Conservation (phyloP, 257 asterid species). For the Thymus quinquecostatus region DNA sequence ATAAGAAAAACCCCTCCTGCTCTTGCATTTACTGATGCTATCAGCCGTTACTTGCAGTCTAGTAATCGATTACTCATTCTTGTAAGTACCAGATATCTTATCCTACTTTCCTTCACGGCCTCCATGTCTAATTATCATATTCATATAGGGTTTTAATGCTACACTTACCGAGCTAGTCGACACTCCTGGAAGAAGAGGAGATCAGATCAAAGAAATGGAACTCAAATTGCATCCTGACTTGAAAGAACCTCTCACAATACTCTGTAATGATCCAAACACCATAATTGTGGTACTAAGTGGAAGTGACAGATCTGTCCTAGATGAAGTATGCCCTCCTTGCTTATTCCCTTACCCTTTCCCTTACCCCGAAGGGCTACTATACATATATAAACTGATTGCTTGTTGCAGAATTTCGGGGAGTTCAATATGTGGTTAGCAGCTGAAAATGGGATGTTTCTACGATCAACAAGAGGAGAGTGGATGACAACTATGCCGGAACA, state of each 20-base stretch:
- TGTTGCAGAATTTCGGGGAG: constrained; percentile 80
- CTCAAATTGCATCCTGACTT: constrained; percentile 84
- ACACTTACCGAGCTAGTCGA: constrained; percentile 81
- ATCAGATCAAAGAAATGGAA: constrained; percentile 96
- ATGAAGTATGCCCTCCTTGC: constrained; percentile 54
- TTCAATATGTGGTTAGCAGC: constrained; percentile 98
- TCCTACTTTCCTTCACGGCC: background rate
- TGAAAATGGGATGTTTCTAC: constrained; percentile 95
- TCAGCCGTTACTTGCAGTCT: constrained; percentile 59
- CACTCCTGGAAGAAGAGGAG: constrained; percentile 87
- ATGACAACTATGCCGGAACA: constrained; percentile 99
- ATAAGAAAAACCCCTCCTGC: constrained; percentile 73
- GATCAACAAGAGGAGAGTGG: constrained; percentile 85
- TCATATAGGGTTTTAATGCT: constrained; percentile 82
- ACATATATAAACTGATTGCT: constrained; percentile 27
- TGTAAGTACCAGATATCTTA: constrained; percentile 46
- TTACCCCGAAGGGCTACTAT: too few species aligned
- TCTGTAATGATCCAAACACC: constrained; percentile 83
- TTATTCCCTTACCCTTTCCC: background rate
- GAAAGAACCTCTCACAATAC: constrained; percentile 63
- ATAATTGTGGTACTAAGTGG: constrained; percentile 94
- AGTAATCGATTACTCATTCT: constrained; percentile 81
- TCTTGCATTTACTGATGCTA: constrained; percentile 60
- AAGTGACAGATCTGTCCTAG: constrained; percentile 75
- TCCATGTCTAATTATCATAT: constrained; percentile 24